Percentiles rank a stretch among this genome's conserved stretches.
These are phyloP conservation scores for Hypoxylon sp. DNA, from an alignment of 2,329 filamentous ascomycete genomes.

Conservation along the genomic window DNA sequence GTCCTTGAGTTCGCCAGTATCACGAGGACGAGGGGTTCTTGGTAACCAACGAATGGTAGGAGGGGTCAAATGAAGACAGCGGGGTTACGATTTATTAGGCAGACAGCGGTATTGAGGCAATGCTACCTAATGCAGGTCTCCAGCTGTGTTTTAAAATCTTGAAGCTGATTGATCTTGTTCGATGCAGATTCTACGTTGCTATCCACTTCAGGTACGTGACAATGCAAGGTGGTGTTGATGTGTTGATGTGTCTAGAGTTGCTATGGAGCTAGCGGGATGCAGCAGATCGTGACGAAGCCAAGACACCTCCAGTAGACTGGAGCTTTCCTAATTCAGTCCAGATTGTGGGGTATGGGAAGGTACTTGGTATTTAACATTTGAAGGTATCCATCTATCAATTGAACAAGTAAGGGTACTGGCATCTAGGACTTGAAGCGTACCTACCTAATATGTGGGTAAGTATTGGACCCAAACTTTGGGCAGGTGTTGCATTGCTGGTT, in stretches of 20 bases:
- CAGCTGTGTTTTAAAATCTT: slow-evolving; percentile 9
- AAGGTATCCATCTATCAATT: no score
- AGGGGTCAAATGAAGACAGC: slow-evolving; percentile 8
- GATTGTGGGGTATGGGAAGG: slow-evolving; percentile 26
- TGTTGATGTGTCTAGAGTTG: slow-evolving; percentile 15
- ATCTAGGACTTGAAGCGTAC: no score
- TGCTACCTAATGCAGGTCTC: slow-evolving; percentile 20
- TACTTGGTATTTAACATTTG: no score
- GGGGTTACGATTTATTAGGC: slow-evolving; percentile 10
- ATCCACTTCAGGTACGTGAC: slow-evolving; percentile 16
- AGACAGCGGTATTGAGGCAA: slow-evolving; percentile 6
- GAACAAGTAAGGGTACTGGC: no score
- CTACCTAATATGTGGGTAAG: no score
- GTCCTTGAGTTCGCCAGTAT: slow-evolving; percentile 49
- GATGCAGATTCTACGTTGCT: slow-evolving; percentile 19
- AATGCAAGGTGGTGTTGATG: not conserved
- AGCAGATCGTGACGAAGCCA: slow-evolving; percentile 29
- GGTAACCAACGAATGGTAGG: no score
- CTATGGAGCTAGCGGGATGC: slow-evolving; percentile 14
- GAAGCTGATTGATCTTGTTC: slow-evolving; percentile 13
- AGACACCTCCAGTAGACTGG: not conserved
- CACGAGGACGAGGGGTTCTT: slow-evolving; percentile 35
- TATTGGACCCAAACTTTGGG: no score
- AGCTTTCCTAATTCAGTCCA: slow-evolving; percentile 6
- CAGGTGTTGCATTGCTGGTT: no score